Percentiles rank a stretch among this genome's conserved stretches.
Evolutionary conservation across 352 stramenopile species (phyloP).

Genomic region (Phytophthora aleatoria): DNA sequence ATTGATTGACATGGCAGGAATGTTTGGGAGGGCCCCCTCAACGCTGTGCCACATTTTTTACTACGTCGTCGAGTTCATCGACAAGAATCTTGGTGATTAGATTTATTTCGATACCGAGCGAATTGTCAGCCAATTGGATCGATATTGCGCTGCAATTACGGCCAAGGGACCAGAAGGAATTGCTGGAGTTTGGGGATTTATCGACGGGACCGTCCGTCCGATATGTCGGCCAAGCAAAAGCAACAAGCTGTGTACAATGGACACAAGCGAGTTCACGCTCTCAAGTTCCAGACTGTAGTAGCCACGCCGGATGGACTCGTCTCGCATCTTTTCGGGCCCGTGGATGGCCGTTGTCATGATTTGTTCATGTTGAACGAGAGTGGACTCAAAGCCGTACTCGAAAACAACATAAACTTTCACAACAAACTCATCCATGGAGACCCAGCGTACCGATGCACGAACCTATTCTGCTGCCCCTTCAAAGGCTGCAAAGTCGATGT

Average conservation of each 20-base stretch:
- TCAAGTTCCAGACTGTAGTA: conserved; percentile 15
- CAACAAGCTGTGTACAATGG: conserved; percentile 13
- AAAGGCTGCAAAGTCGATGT: background rate
- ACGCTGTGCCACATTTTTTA: conserved; percentile 15
- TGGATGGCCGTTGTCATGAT: conserved; percentile 8
- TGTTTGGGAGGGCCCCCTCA: background rate
- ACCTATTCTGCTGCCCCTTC: background rate
- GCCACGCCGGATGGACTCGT: background rate
- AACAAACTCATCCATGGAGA: background rate
- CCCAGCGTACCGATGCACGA: background rate
- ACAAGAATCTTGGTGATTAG: conserved; percentile 5
- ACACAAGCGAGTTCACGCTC: conserved; percentile 8
- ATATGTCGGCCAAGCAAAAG: conserved; percentile 16
- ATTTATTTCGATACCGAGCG: conserved; percentile 6
- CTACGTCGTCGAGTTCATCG: conserved; percentile 9
- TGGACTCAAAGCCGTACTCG: background rate
- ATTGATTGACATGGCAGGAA: background rate
- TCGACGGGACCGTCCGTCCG: conserved; percentile 14
- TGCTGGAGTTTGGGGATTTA: conserved; percentile 11
- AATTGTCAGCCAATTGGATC: conserved; percentile 6
- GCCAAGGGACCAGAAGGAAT: background rate
- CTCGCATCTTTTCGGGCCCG: conserved; percentile 5
- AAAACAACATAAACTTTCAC: background rate
- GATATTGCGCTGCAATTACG: conserved; percentile 10
- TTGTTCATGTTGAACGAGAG: conserved; percentile 7